Conservation (phyloP, 2,329 filamentous ascomycete genomes). For the Phoma sp. region DNA sequence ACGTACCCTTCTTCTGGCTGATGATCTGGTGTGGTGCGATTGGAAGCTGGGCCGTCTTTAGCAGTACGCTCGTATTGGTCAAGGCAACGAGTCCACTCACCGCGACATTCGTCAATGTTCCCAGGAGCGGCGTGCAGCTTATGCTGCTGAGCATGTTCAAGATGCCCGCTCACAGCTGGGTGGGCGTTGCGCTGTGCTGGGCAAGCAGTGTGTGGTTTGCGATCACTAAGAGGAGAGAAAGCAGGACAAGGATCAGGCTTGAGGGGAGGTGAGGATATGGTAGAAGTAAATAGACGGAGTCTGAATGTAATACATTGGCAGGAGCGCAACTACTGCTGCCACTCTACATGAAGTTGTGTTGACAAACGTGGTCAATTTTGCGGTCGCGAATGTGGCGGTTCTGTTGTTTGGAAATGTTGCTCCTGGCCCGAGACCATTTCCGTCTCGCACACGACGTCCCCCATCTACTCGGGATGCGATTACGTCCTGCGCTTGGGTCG, state of each 20-base stretch:
- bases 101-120: constrained; percentile 57
- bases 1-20: constrained; percentile 63
- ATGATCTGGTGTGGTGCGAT: constrained; percentile 58
- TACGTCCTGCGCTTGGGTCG: too few species aligned
- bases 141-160: constrained; percentile 55
- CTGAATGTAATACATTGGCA: neutral
- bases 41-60: constrained; percentile 57
- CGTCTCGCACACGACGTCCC: too few species aligned
- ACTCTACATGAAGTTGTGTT: too few species aligned
- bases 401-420: too few species aligned
- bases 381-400: too few species aligned
- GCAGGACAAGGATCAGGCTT: constrained; percentile 34
- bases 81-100: constrained; percentile 59
- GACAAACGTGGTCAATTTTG: too few species aligned
- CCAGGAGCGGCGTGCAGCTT: constrained; percentile 56
- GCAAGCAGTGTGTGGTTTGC: constrained; percentile 58
- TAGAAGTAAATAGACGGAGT: neutral
- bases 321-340: too few species aligned
- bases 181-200: constrained; percentile 59
- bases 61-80: constrained; percentile 55
- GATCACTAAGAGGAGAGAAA: constrained; percentile 50
- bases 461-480: too few species aligned
- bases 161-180: constrained; percentile 59
- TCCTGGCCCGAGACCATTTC: too few species aligned
- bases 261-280: constrained; percentile 28